Evolutionary conservation across 805 yeast genomes (phyloP), one percentile per base, ranked within the genome.

Genomic region (Hanseniaspora mollemarum): DNA sequence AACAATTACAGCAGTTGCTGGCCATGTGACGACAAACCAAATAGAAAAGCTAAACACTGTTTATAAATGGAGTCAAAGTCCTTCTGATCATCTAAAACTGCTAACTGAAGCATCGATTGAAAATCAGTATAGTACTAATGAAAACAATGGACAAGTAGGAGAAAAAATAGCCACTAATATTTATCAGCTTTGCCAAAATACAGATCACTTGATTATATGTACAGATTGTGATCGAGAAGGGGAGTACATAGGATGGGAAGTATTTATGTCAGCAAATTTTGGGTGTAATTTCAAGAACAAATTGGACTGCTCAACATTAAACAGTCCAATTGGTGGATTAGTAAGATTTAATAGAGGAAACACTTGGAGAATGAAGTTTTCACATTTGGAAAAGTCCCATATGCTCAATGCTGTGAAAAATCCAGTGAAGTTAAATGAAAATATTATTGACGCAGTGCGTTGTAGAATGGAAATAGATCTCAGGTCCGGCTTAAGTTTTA

Each of bases 181-280:
- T 44, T 63, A 73, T 28, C 64, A 64, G 3, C 87, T 87, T 60
- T 83, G 87, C 4, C 63, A 80, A 37, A 60, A 59, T 18, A 76
- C 85, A 4, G 75, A 78, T 48, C 68, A 68, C 36, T 66, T 92
- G 50, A 85, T 87, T 84, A 86, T 92, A 7, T 92, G 98, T 97
- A 92, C 98, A 0, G 99, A 92, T 72, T 92, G 98, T 66, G 97
- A 88, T 71, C 71, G 96, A 33, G 97, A 88, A 62, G 97, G 97
- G 1, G 97, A 88, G 63, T 83, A 79, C 63, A 88, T 88, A 52
- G 97, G 96, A 0, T 78, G 73, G 68, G 95, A 88, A 59, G 78
- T 94, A 15, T 71, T 77, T 32, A 72, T 78, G 49, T 81, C 80
- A n/a, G 96, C 95, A 0, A 61, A 62, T 45, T 71, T 70, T 54